Evolutionary conservation across 2,329 filamentous ascomycete genomes (phyloP).

Genomic region (Aspergillus sp.): DNA sequence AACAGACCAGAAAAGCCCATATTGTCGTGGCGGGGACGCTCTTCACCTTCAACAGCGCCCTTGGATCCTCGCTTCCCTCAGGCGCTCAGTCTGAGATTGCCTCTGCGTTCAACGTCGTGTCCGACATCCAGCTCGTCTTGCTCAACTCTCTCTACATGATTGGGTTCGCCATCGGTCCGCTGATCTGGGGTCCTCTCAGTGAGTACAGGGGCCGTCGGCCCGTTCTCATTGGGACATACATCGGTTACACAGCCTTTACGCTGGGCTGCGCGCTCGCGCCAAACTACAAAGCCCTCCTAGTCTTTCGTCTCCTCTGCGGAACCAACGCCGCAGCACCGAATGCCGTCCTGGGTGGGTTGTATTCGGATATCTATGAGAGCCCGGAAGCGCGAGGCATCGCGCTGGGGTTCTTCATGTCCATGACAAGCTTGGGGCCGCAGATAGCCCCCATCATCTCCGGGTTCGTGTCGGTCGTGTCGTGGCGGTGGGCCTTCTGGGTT

Average conservation of each 20-base stretch:
- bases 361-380: constrained; percentile 43
- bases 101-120: background rate
- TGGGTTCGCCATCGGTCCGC: constrained; percentile 36
- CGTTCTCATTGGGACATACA: constrained; percentile 50
- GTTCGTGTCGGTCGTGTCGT: background rate
- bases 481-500: constrained; percentile 2
- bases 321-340: constrained; percentile 39
- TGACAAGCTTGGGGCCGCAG: background rate
- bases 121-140: background rate
- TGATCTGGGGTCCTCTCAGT: constrained; percentile 41
- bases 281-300: constrained; percentile 35
- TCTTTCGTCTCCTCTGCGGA: constrained; percentile 44
- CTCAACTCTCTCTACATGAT: constrained; percentile 18
- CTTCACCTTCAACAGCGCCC: constrained; percentile 2
- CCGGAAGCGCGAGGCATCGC: constrained; percentile 33
- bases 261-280: constrained; percentile 42
- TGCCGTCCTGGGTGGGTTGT: constrained; percentile 43
- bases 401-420: constrained; percentile 38
- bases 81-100: constrained; percentile 1
- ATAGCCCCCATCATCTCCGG: background rate
- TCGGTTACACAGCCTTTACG: constrained; percentile 36
- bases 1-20: too few relatives aligned
- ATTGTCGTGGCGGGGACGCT: background rate
- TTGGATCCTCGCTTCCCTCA: constrained; percentile 2
- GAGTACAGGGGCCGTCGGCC: constrained; percentile 35